Percentiles rank a stretch among this genome's conserved stretches.
These are phyloP conservation scores for Saccharomyces hybrid DNA, from an alignment of 1,139 yeast species.

Conservation along the genomic window DNA sequence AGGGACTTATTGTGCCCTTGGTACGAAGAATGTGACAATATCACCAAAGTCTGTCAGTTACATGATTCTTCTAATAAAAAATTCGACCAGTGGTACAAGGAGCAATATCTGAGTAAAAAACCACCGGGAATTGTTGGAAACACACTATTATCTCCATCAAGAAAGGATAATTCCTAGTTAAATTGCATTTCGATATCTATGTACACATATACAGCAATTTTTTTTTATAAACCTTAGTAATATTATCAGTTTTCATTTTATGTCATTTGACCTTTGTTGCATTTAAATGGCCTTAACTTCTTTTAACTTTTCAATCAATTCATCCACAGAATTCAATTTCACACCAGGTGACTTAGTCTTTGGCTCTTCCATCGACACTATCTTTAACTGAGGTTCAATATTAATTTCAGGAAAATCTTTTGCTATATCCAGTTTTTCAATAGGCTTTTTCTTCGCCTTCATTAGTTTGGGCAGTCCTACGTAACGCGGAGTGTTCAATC, in stretches of 20 bases:
- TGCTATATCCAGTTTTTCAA: constrained; percentile 48
- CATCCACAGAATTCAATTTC: constrained; percentile 74
- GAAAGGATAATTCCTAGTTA: constrained; percentile 5
- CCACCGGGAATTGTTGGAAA: constrained; percentile 27
- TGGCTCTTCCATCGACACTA: constrained; percentile 76
- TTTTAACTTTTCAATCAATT: constrained; percentile 69
- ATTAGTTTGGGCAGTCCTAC: constrained; percentile 90
- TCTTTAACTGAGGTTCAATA: constrained; percentile 54
- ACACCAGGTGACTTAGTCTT: constrained; percentile 74
- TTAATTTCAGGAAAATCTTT: constrained; percentile 62
- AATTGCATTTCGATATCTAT: neutral
- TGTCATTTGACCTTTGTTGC: constrained; percentile 2
- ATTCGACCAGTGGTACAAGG: constrained; percentile 25
- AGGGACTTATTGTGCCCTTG: constrained; percentile 25
- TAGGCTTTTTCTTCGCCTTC: constrained; percentile 97
- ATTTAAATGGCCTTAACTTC: constrained; percentile 49
- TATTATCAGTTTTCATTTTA: constrained; percentile 1
- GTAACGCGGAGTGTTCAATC: constrained; percentile 90
- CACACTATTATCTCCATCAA: constrained; percentile 21
- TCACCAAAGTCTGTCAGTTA: constrained; percentile 10
- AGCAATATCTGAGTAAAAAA: constrained; percentile 20
- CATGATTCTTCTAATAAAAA: constrained; percentile 11
- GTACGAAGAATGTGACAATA: constrained; percentile 21
- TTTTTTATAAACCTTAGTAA: neutral
- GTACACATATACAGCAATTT: neutral